Conservation (phyloP, 2,329 filamentous ascomycete genomes). For the Clarireedia paspali region DNA sequence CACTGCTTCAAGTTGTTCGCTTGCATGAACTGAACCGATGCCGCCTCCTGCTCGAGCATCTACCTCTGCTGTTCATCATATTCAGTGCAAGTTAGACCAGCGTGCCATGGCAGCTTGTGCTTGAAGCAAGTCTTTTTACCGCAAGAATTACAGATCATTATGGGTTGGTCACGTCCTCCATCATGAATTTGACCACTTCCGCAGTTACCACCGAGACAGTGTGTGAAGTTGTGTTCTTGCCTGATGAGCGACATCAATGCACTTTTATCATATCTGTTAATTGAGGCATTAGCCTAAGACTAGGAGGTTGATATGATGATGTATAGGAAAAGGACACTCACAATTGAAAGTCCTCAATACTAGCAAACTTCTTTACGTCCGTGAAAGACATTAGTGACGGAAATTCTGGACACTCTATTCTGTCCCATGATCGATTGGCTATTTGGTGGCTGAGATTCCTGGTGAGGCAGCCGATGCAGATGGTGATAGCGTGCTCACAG, state of each 20-base stretch:
- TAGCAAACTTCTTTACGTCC: neutral
- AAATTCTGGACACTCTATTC: constrained; percentile 47
- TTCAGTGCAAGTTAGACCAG: constrained; percentile 30
- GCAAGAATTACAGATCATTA: constrained; percentile 36
- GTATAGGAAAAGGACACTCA: neutral
- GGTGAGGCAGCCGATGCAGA: neutral
- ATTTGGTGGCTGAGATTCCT: constrained; percentile 9
- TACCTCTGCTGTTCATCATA: constrained; percentile 21
- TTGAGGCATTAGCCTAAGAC: neutral
- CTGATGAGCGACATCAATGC: neutral
- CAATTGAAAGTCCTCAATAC: neutral
- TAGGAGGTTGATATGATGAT: neutral
- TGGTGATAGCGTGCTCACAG: too few relatives aligned
- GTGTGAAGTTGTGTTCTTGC: constrained; percentile 38
- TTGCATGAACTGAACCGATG: constrained; percentile 1
- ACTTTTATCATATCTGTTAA: neutral
- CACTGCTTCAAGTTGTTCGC: constrained; percentile 5
- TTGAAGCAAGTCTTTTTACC: constrained; percentile 35
- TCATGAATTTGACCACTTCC: constrained; percentile 45
- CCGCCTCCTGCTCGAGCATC: constrained; percentile 11
- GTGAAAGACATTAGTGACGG: constrained; percentile 32
- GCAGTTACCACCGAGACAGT: constrained; percentile 44
- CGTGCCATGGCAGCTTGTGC: constrained; percentile 37
- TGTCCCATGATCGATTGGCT: constrained; percentile 31
- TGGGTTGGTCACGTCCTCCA: constrained; percentile 32